A percentile compares a stretch with the other conserved stretches of the same genome.
Evolutionary conservation across 305 asterid genomes (phyloP).

Genomic region (Fraxinus floribunda): DNA sequence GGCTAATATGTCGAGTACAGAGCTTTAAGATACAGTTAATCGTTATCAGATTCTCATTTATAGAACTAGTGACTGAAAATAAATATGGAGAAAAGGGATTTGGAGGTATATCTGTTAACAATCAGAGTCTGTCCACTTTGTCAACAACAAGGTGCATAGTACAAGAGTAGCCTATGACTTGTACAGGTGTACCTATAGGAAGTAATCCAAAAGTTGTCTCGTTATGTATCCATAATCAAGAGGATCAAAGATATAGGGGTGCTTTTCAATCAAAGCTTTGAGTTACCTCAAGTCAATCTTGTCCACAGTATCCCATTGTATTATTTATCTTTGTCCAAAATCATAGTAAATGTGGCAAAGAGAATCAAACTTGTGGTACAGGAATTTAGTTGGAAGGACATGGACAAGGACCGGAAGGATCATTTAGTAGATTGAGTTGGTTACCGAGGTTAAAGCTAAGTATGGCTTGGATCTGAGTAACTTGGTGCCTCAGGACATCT

Average conservation of each 20-base stretch:
- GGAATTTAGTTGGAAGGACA: neutral
- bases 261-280: neutral
- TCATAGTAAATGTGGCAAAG: neutral
- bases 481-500: neutral
- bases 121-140: neutral
- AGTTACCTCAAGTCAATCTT: neutral
- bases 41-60: neutral
- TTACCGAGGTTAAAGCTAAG: neutral
- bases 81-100: neutral
- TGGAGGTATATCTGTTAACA: neutral
- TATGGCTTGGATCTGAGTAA: neutral
- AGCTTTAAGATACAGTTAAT: neutral
- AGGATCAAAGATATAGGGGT: neutral
- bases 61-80: neutral
- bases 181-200: neutral
- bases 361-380: neutral
- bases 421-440: neutral
- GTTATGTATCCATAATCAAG: neutral
- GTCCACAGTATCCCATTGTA: neutral
- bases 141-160: neutral
- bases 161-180: neutral
- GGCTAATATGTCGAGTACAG: neutral
- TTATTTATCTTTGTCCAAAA: neutral
- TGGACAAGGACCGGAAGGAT: neutral
- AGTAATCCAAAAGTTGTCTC: neutral